These are phyloP conservation scores for Tripterygium wilfordii DNA, from an alignment of 177 flowering plant species.

Conservation along the genomic window DNA sequence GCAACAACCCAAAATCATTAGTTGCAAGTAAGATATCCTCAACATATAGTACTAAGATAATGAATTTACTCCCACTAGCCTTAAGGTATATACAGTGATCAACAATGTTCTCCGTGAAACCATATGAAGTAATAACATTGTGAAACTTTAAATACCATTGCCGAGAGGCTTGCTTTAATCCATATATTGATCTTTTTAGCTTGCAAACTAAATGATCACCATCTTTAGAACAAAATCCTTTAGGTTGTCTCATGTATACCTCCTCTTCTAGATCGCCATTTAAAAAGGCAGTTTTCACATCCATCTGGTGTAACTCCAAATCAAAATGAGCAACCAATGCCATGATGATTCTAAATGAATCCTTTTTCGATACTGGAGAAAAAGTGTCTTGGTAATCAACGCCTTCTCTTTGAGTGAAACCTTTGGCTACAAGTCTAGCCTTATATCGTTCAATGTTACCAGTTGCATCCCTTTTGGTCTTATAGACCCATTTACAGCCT, in stretches of 20 bases:
- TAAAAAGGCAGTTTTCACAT: not conserved
- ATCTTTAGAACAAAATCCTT: constrained; percentile 2
- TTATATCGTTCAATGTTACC: constrained; percentile 3
- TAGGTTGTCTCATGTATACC: not conserved
- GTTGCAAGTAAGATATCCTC: constrained; percentile 4
- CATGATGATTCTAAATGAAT: not conserved
- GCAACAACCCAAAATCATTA: not conserved
- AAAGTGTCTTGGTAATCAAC: not conserved
- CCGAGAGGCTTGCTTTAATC: constrained; percentile 3
- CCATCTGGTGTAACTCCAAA: constrained; percentile 2
- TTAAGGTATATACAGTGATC: constrained; percentile 2
- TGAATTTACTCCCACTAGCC: not conserved
- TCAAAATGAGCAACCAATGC: constrained; percentile 2
- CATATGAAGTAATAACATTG: constrained; percentile 1
- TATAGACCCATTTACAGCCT: constrained; percentile 7
- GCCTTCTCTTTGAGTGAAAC: not conserved
- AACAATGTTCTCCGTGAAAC: not conserved
- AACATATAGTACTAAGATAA: not conserved
- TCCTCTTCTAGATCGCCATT: constrained; percentile 1
- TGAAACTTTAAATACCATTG: constrained; percentile 4
- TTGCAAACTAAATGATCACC: constrained; percentile 5
- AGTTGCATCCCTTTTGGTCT: not conserved
- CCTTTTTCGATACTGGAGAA: not conserved
- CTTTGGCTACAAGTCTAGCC: constrained; percentile 1
- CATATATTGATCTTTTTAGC: constrained; percentile 8